Base-by-base conservation (phyloP, 2,329 filamentous ascomycete genomes). In the Fusarium armeniacum region DNA sequence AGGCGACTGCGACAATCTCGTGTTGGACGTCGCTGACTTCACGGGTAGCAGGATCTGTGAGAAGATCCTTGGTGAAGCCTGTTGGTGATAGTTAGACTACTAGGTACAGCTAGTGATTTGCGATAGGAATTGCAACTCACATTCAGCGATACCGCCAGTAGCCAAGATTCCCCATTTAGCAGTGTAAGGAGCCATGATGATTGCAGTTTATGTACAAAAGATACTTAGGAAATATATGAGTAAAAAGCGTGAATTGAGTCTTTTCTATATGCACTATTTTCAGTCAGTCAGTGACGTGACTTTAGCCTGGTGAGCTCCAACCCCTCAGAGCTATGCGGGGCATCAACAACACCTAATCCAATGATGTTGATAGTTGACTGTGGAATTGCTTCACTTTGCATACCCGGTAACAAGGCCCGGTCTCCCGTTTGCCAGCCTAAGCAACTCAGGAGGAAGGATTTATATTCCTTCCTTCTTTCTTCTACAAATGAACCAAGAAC, bases 1-100 rank as follows among this genome's bases (percentile, higher is more conserved):
- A 96, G 24, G 93, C 91, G 8, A 92, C 93, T 24, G 93, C 94
- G 22, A 90, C 88, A 49, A 97, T 86, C 73, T 89, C 88, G 81
- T 97, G 94, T 58, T 87, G 86, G 67, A 97, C 85, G 73, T 97
- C 92, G 62, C 83, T 82, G 55, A 92, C 91, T 52, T 86, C 87
- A 71, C 94, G 91, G 49, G 84, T 83, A 41, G 86, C 83, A 18
- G 94, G 91, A 79, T 95, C 89, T 64, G 88, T 86, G 70, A 94
- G 89, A 52, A 97, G 87, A 77, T 97, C 94, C 80, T 90, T 90
- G 75, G 90, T 87, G 82, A 96, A 93, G 67, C 81, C 86, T 88
- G 69, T 30, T 44, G 41, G 35, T 46, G 26, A n/a, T 35, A 36
- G 36, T 56, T 32, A 51, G 53, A 35, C 52, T 40, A 51, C 22